Conservation (phyloP, 192 early-diverging fungal species). For the Borealophlyctis nickersoniae region DNA sequence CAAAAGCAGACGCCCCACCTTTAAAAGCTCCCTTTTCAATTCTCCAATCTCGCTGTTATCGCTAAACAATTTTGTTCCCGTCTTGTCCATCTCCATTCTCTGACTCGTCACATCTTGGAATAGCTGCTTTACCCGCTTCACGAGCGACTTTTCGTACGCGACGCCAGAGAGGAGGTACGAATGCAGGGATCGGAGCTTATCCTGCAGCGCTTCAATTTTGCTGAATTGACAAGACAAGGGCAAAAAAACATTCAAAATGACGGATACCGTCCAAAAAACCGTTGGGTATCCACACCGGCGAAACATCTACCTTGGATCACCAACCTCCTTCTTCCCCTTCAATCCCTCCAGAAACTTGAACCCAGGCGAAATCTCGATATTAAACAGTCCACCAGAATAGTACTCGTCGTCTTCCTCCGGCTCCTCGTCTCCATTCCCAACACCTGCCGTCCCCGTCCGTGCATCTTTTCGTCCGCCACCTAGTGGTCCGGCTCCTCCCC, state of each 20-base stretch:
- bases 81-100: constrained; percentile 52
- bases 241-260: background rate
- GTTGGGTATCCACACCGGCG: constrained; percentile 2
- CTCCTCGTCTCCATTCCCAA: constrained; percentile 4
- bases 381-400: constrained; percentile 47
- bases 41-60: constrained; percentile 60
- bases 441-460: background rate
- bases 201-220: constrained; percentile 43
- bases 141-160: constrained; percentile 50
- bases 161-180: constrained; percentile 33
- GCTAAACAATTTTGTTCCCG: constrained; percentile 43
- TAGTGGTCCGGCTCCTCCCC: background rate
- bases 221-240: background rate
- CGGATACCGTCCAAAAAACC: background rate
- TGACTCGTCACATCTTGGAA: constrained; percentile 49
- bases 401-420: constrained; percentile 33
- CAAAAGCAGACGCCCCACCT: constrained; percentile 31
- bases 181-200: constrained; percentile 40
- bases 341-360: constrained; percentile 39
- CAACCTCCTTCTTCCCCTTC: constrained; percentile 21
- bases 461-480: background rate
- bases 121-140: constrained; percentile 44
- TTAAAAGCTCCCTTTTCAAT: constrained; percentile 56
- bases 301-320: constrained; percentile 28
- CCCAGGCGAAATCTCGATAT: constrained; percentile 44